Evolutionary conservation across 441 rosid species (phyloP).

Genomic region (Populus hybrid): DNA sequence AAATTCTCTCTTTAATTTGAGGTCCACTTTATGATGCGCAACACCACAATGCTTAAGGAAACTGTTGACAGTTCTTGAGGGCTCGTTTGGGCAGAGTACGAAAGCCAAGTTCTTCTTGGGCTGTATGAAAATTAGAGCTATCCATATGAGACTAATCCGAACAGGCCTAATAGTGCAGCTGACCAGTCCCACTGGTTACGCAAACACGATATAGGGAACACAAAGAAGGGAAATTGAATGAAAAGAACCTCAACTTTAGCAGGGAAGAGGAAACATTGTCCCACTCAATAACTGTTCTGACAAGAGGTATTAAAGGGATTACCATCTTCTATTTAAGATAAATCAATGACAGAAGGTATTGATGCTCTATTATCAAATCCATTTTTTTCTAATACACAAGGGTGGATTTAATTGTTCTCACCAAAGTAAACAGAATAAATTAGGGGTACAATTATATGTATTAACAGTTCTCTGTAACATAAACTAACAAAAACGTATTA

Average conservation of each 20-base stretch:
- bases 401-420: neutral
- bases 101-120: neutral
- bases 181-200: neutral
- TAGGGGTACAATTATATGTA: neutral
- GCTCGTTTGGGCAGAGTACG: neutral
- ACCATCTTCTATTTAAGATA: neutral
- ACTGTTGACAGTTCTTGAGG: neutral
- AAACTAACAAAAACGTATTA: neutral
- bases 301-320: neutral
- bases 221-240: neutral
- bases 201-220: neutral
- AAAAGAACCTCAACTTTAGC: neutral
- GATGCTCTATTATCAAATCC: neutral
- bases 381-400: neutral
- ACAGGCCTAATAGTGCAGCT: neutral
- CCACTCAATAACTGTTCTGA: neutral
- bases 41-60: neutral
- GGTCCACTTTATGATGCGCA: neutral
- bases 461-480: neutral
- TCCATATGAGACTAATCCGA: neutral
- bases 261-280: neutral
- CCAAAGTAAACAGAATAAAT: neutral
- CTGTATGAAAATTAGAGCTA: neutral
- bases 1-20: neutral
- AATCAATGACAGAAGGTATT: neutral